Base-by-base conservation (phyloP, 2,329 filamentous ascomycete species). In the Fusarium sp. region DNA sequence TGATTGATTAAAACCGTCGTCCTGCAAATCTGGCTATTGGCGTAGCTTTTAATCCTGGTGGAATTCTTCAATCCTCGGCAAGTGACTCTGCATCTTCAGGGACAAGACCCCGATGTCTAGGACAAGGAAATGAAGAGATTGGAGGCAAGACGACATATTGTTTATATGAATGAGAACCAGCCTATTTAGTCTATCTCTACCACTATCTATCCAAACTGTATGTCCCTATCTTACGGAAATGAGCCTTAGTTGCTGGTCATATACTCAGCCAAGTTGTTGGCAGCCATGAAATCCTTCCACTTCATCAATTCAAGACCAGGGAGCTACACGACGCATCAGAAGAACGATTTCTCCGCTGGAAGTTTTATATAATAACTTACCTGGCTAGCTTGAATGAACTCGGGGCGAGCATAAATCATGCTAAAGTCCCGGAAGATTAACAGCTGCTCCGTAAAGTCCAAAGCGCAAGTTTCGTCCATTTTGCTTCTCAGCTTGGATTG, bases 361-460 rank as follows among this genome's bases (percentile, higher is more conserved):
- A 25, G 25, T 25, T 25, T 4, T 25, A 25, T 4, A 25, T 25
- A 25, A 25, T 20, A 11, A 0, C 39, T 41, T 22, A 63, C 62
- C 47, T 55, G 13, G 0, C 36, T 41, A 4, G 62, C 62, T 10
- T 47, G 59, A 5, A 65, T 5, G 13, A 64, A 64, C 8, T 56
- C 35, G 2, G 62, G 22, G 11, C 59, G 39, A 18, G 7, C 41
- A 29, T 65, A 65, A 0, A 64, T 55, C 62, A 65, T 65, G 13
- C 62, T 46, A 13, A 29, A 65, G 1, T 65, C 59, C 7, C 39
- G 39, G 7, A 65, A 65, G 22, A 65, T 56, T 0, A 65, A 4
- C 5, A 65, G 18, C 25, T 65, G 62, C 22, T 65, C 62, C 2
- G 59, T 55, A 14, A 65, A 65, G 14, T 65, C 62, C 11, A 65